Evolutionary conservation across 163 green algal genomes (phyloP), one percentile per base, ranked within the genome.

Genomic region (Chlorella variabilis): DNA sequence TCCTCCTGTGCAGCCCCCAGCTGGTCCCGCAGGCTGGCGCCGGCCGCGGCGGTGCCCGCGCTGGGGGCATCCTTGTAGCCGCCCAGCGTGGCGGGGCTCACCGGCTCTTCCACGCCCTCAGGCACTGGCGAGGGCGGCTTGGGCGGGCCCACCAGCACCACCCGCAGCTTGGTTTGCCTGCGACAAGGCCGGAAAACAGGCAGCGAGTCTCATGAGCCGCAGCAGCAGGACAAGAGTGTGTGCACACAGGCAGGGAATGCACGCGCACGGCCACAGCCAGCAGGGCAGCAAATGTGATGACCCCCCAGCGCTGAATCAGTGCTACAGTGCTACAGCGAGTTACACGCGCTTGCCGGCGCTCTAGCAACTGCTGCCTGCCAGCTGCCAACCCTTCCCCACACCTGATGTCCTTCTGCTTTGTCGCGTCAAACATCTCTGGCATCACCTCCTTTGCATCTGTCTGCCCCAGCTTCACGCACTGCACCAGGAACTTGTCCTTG

Each of bases 401-500:
- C 65, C 59, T 77, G 51, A 88, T 75, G 33, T 82, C 83, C 42
- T 58, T 63, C 61, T 80, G 73, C 73, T 80, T 86, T 56, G 73
- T 68, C 4, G 69, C n/a, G 49, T 91, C 87, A 78, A 93, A 93
- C 51, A 89, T 41, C 1, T 92, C 87, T 25, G 83, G 23, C 3
- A 75, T 83, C 39, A 89, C 75, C 21, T 90, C 83, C 39, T 75
- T 81, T 7, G 84, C 71, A 45, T 87, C 75, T 29, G 41, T 31
- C 3, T 89, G 42, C 18, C 29, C 51, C 36, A 89, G 49, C 51
- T 82, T 84, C n/a, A 91, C 79, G 29, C 76, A 87, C 81, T 96
- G 92, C n/a, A 96, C 87, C 75, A 96, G 69, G 83, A 96, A 96
- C 83, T 96, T 96, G 88, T 96, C 93, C 66, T 91, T 93, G 86